These are phyloP conservation scores for Cladophialophora exuberans DNA, from an alignment of 2,329 filamentous ascomycete species.

Conservation along the genomic window DNA sequence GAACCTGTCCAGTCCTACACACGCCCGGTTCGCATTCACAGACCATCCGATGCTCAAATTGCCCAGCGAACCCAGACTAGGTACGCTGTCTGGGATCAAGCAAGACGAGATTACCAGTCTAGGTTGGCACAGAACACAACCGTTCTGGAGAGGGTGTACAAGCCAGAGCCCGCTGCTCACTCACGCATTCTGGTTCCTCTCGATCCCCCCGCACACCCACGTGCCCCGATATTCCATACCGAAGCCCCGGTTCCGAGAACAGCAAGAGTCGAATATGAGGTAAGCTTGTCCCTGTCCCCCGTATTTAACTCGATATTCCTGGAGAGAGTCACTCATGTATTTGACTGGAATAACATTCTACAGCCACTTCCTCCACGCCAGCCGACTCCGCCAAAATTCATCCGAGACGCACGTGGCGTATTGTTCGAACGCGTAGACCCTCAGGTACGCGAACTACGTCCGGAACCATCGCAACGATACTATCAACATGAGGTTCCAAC, in stretches of 20 bases:
- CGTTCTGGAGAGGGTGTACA: constrained; percentile 27
- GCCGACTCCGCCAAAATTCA: constrained; percentile 24
- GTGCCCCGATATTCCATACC: constrained; percentile 9
- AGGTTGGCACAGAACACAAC: constrained; percentile 14
- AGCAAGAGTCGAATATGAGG: constrained; percentile 22
- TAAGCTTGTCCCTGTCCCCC: constrained; percentile 9
- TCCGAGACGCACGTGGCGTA: constrained; percentile 26
- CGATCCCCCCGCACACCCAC: constrained; percentile 11
- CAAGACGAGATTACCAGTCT: constrained; percentile 38
- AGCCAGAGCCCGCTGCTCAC: constrained; percentile 12
- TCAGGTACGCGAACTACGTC: constrained; percentile 4
- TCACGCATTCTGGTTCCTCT: constrained; percentile 26
- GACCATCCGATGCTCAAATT: constrained; percentile 37
- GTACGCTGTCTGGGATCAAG: constrained; percentile 52
- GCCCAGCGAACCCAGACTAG: constrained; percentile 50
- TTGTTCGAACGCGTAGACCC: constrained; percentile 28
- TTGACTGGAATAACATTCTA: too few relatives aligned
- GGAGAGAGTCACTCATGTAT: neutral
- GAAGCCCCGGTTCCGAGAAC: constrained; percentile 11
- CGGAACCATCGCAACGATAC: constrained; percentile 13
- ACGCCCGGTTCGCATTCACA: constrained; percentile 28
- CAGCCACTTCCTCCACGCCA: constrained; percentile 22
- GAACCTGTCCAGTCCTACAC: constrained; percentile 43
- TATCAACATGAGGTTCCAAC: constrained; percentile 11
- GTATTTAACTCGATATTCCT: neutral